Conservation (phyloP, 768 basidiomycete genomes). For the Kwoniella shandongensis region DNA sequence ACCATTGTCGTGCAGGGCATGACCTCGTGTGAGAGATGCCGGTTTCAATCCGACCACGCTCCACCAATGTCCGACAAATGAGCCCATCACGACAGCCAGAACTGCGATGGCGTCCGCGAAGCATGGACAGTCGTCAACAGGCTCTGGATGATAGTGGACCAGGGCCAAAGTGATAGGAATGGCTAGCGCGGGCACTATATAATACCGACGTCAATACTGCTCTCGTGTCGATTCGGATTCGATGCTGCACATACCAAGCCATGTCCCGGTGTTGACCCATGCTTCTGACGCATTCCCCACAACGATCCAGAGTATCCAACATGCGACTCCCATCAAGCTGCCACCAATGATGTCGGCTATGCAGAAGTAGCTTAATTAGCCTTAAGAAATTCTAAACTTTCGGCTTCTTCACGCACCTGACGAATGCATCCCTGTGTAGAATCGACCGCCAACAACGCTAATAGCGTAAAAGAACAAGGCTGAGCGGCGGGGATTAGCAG, state of each 20-base stretch:
- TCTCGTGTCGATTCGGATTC: slow-evolving; percentile 54
- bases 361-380: neutral
- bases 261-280: slow-evolving; percentile 52
- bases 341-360: slow-evolving; percentile 51
- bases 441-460: slow-evolving; percentile 51
- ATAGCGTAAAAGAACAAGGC: slow-evolving; percentile 43
- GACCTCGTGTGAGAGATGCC: neutral
- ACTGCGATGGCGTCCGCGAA: slow-evolving; percentile 97
- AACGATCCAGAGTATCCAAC: slow-evolving; percentile 61
- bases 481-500: slow-evolving; percentile 7
- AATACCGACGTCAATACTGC: no score
- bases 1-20: slow-evolving; percentile 5
- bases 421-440: slow-evolving; percentile 55
- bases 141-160: slow-evolving; percentile 88
- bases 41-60: slow-evolving; percentile 1
- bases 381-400: no score
- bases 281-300: slow-evolving; percentile 56
- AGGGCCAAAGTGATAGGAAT: slow-evolving; percentile 62
- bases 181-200: slow-evolving; percentile 37
- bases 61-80: slow-evolving; percentile 67
- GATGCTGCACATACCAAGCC: slow-evolving; percentile 44
- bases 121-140: slow-evolving; percentile 95
- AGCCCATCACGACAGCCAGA: slow-evolving; percentile 78
- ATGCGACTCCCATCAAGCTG: slow-evolving; percentile 61
- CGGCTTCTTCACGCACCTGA: slow-evolving; percentile 23